A percentile compares a stretch with the other conserved stretches of the same genome.
Conservation (phyloP, 805 yeast genomes). For the Candida chilensis region DNA sequence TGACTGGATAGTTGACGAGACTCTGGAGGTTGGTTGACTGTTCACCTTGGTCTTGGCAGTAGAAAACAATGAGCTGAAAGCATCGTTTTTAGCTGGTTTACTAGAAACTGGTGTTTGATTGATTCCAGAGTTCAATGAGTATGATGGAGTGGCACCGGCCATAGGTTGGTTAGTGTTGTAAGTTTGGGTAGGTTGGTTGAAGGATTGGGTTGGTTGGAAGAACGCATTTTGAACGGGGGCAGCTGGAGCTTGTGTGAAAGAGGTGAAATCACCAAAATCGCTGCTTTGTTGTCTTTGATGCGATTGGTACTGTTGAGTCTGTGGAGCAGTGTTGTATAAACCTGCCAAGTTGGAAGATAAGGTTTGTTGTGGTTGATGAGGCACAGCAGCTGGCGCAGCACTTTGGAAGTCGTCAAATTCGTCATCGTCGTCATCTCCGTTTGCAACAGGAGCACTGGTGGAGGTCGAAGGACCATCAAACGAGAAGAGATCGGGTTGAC, state of each 20-base stretch:
- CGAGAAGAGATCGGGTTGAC: conserved; percentile 42
- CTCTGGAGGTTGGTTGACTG: conserved; percentile 2
- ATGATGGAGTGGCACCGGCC: conserved; percentile 5
- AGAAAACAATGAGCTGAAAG: conserved; percentile 63
- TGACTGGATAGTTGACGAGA: not conserved
- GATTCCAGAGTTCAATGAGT: conserved; percentile 10
- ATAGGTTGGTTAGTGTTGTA: conserved; percentile 4
- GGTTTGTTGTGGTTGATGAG: conserved; percentile 7
- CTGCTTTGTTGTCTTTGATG: not conserved
- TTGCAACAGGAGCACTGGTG: conserved; percentile 8
- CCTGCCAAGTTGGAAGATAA: conserved; percentile 15
- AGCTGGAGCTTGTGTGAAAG: too few relatives aligned
- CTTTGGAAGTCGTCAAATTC: conserved; percentile 78
- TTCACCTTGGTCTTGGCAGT: conserved; percentile 46
- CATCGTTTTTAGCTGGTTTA: conserved; percentile 42
- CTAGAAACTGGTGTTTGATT: conserved; percentile 27
- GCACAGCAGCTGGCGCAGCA: conserved; percentile 38
- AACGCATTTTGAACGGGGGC: too few relatives aligned
- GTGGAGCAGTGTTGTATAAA: conserved; percentile 11
- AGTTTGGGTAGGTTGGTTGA: conserved; percentile 3
- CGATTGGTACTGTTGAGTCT: too few relatives aligned
- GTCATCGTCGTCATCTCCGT: conserved; percentile 49
- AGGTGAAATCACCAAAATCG: conserved; percentile 1
- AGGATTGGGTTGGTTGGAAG: conserved; percentile 8
- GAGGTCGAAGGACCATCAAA: conserved; percentile 23